phyloP scores from a whole-genome alignment of 1,284 basidiomycete species.

The Tylopilus orsonianus region DNA sequence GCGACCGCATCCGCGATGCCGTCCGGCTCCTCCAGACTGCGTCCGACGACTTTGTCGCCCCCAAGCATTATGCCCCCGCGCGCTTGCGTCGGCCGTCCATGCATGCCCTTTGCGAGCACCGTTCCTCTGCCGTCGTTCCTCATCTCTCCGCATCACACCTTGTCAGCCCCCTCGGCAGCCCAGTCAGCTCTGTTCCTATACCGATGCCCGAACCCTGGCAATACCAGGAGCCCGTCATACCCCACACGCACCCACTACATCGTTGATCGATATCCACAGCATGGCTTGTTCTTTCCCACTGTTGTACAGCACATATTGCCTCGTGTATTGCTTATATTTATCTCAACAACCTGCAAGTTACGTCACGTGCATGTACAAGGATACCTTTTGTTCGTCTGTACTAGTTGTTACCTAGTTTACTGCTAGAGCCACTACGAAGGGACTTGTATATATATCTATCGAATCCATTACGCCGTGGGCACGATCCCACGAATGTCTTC shows the following conservation, averaged over 20 bases:
- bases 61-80: background rate
- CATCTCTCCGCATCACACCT: background rate
- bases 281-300: slow-evolving; percentile 1
- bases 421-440: slow-evolving; percentile 4
- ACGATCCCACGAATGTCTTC: slow-evolving; percentile 62
- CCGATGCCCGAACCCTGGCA: slow-evolving; percentile 30
- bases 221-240: background rate
- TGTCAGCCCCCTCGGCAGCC: slow-evolving; percentile 17
- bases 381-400: slow-evolving; percentile 11
- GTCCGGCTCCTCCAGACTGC: slow-evolving; percentile 30
- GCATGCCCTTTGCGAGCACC: slow-evolving; percentile 13
- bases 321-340: slow-evolving; percentile 13
- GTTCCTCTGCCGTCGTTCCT: background rate
- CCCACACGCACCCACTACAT: slow-evolving; percentile 7
- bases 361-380: background rate
- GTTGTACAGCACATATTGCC: slow-evolving; percentile 11
- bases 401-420: slow-evolving; percentile 19
- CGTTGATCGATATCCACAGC: slow-evolving; percentile 18
- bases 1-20: slow-evolving; percentile 52
- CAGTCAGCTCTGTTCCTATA: slow-evolving; percentile 4
- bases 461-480: slow-evolving; percentile 35
- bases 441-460: slow-evolving; percentile 1
- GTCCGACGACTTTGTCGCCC: slow-evolving; percentile 17
- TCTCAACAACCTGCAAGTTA: no score
- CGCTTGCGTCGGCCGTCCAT: slow-evolving; percentile 11